Base-by-base conservation (phyloP, 129 eudicot species). In the Gnaphalium uliginosum region DNA sequence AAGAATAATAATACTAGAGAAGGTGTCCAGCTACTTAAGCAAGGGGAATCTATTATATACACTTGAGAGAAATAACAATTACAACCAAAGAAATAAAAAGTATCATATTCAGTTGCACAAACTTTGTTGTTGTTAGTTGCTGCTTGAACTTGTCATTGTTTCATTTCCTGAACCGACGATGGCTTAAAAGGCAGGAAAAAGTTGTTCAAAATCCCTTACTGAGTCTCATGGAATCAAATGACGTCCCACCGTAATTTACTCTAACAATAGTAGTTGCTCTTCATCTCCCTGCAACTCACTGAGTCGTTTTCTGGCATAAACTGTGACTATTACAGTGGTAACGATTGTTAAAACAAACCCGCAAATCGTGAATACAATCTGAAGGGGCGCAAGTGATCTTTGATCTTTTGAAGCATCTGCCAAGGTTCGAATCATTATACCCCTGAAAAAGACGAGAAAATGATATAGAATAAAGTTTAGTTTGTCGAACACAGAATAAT, bases 341-440 rank as follows among this genome's bases (percentile, higher is more conserved):
- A 72, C 76, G 59, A 82, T 81, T 2, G 89, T 78, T 24, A 75
- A 58, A 69, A 83, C 35, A 53, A 89, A 89, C 24, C 89, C 89
- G 25, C 77, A 53, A 57, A 85, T 81, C 51, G 84, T 89, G 62
- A 82, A 51, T 6, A 69, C 76, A 1, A 89, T 85, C 77, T 87
- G 86, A 27, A 74, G 75, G 3, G 79, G 79, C 18, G 88, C 79
- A 21, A 89, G 86, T n/a, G 83, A 54, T 32, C 78, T 84, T 32
- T 72, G 68, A 39, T 82, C 86, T 17, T 84, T 69, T 68, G 96
- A 81, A 23, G 96, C 89, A 53, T 89, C 84, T 0, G 89, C 92
- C 67, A 89, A 80, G 5, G 96, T 83, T 71, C 85, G 83, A 23
- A 89, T 89, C 79, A 89, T 72, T 75, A 87, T 85, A 29, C 96